A percentile compares a stretch with the other conserved stretches of the same genome.
Conservation (phyloP, 2,329 filamentous ascomycete species). For the Zalaria sp. region DNA sequence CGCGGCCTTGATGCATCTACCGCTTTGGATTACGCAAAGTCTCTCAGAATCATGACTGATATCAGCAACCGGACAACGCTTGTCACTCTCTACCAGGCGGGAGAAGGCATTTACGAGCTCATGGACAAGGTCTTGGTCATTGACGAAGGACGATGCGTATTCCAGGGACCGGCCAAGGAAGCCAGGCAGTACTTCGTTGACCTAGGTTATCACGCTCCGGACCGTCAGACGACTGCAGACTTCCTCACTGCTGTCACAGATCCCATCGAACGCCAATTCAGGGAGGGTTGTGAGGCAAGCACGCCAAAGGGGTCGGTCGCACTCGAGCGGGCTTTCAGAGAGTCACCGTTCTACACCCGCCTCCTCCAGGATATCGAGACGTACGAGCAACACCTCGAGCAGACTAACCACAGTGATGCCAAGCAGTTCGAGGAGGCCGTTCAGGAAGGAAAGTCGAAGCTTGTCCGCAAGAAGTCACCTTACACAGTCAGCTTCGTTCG, state of each 20-base stretch:
- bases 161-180: slow-evolving; percentile 46
- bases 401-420: slow-evolving; percentile 45
- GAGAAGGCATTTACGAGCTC: slow-evolving; percentile 54
- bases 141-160: slow-evolving; percentile 56
- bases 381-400: slow-evolving; percentile 44
- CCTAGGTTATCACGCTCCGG: slow-evolving; percentile 46
- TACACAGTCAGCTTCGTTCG: slow-evolving; percentile 64
- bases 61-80: slow-evolving; percentile 57
- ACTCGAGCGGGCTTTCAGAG: slow-evolving; percentile 51
- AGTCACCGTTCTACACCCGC: slow-evolving; percentile 46
- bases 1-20: slow-evolving; percentile 69
- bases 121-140: slow-evolving; percentile 76
- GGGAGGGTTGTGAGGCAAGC: slow-evolving; percentile 48
- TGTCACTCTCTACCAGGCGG: slow-evolving; percentile 59
- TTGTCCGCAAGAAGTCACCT: slow-evolving; percentile 50
- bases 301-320: slow-evolving; percentile 58
- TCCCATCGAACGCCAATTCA: slow-evolving; percentile 54
- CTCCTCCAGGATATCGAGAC: slow-evolving; percentile 46
- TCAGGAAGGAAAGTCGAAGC: slow-evolving; percentile 50
- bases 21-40: slow-evolving; percentile 63
- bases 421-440: slow-evolving; percentile 53
- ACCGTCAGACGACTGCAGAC: slow-evolving; percentile 58
- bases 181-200: slow-evolving; percentile 53
- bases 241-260: slow-evolving; percentile 68
- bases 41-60: slow-evolving; percentile 67